Percentiles rank a stretch among this genome's conserved stretches.
Evolutionary conservation across 306 rosid genomes (phyloP).

Genomic region (Cicer bijugum): DNA sequence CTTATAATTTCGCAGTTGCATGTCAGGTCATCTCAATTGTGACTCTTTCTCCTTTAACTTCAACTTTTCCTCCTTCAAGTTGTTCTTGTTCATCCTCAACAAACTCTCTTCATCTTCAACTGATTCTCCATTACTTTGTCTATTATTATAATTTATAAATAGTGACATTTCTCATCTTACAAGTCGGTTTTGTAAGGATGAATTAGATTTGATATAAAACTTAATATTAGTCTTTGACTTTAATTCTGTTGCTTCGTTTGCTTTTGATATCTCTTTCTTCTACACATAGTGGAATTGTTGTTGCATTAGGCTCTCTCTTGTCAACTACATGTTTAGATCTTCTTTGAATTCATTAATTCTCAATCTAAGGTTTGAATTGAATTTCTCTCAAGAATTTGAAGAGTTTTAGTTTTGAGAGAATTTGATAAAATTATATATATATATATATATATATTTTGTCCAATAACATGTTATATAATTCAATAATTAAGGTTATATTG

Average conservation of each 20-base stretch:
- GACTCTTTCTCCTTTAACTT: not conserved
- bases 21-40: not conserved
- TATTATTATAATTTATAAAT: too few relatives aligned
- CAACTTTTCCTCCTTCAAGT: not conserved
- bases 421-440: not conserved
- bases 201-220: too few relatives aligned
- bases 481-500: too few relatives aligned
- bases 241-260: not conserved
- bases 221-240: not conserved
- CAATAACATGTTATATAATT: too few relatives aligned
- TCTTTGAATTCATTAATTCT: not conserved
- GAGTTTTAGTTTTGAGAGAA: not conserved
- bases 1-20: not conserved
- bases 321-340: not conserved
- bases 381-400: not conserved
- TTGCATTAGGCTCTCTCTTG: not conserved
- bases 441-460: too few relatives aligned
- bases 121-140: not conserved
- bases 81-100: not conserved
- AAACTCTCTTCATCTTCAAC: not conserved
- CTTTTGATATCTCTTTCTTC: not conserved
- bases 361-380: not conserved
- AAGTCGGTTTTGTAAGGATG: too few relatives aligned
- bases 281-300: not conserved
- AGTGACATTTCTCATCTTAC: too few relatives aligned